These are phyloP conservation scores for Exserohilum rostratum DNA, from an alignment of 2,329 filamentous ascomycete genomes.

Conservation along the genomic window DNA sequence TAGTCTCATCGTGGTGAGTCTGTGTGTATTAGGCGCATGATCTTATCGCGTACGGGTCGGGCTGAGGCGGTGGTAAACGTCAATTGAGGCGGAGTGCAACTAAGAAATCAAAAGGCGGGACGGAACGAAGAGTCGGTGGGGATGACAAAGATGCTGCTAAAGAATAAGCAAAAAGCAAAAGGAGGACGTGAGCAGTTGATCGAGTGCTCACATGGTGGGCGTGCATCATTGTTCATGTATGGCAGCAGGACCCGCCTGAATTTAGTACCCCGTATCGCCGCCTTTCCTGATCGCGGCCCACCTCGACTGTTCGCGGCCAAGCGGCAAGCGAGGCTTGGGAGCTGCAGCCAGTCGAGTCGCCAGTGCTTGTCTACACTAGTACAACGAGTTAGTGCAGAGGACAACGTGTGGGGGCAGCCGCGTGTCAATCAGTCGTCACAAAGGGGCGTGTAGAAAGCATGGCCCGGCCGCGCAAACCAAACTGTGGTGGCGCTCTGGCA, in stretches of 20 bases:
- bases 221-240: slow-evolving; percentile 1
- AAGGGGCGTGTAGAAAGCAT: background rate
- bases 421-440: background rate
- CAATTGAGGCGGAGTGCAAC: background rate
- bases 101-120: background rate
- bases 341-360: background rate
- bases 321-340: background rate
- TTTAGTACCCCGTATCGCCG: background rate
- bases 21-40: slow-evolving; percentile 9
- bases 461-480: background rate
- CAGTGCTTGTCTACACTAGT: background rate
- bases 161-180: background rate
- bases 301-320: slow-evolving; percentile 1
- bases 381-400: background rate
- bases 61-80: background rate
- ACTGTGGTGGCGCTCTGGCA: background rate
- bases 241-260: slow-evolving; percentile 7
- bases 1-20: slow-evolving; percentile 9
- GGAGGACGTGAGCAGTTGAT: slow-evolving; percentile 1
- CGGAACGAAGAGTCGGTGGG: background rate
- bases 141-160: background rate
- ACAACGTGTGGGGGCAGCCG: slow-evolving; percentile 1
- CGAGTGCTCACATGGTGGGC: slow-evolving; percentile 9
- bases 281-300: slow-evolving; percentile 1
- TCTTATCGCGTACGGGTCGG: background rate